Evolutionary conservation across 2,329 filamentous ascomycete genomes (phyloP), one percentile per base, ranked within the genome.

Genomic region (Aplosporella prunicola): DNA sequence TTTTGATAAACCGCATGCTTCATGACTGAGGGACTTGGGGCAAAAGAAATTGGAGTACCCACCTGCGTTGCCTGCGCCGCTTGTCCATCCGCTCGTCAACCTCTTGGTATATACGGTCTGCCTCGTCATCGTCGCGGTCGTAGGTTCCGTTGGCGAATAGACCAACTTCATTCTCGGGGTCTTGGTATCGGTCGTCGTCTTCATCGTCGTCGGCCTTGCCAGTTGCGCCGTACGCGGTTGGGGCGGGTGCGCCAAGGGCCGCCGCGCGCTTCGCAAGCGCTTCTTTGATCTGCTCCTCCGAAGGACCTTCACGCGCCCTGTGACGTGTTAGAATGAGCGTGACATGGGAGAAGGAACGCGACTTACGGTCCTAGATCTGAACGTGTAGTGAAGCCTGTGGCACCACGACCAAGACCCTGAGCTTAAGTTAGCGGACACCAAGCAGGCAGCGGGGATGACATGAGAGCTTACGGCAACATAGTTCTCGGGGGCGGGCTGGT

Each of bases 61-160:
- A 89, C 84, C 84, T 85, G 76, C 89, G 79, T 49, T 74, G 74
- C 67, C 82, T 93, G 45, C 91, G 72, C 48, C 91, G 75, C 63
- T 75, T 83, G 48, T 93, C 88, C 89, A 98, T 96, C 64, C 83
- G 89, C 68, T 95, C 91, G 53, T 98, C 91, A 46, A 98, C 84
- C 56, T 86, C 82, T 53, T 88, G 82, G 67, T 93, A 98, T 53
- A 98, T 94, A 52, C 84, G 74, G 63, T 98, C 91, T 28, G 91
- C 91, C 61, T 98, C 93, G 53, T 98, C 91, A 55, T 98, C 91
- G 40, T 98, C 91, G 58, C 91, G 83, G 59, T 96, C 91, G 66
- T 94, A 98, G 41, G 57, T 58, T 23, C 91, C 91, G 39, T 86
- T 89, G 3, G 91, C 88, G 53, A 98, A 98, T 15, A 98, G 69